Evolutionary conservation across 305 asterid genomes (phyloP), one percentile per base, ranked within the genome.

Genomic region (Coffea humblotiana): DNA sequence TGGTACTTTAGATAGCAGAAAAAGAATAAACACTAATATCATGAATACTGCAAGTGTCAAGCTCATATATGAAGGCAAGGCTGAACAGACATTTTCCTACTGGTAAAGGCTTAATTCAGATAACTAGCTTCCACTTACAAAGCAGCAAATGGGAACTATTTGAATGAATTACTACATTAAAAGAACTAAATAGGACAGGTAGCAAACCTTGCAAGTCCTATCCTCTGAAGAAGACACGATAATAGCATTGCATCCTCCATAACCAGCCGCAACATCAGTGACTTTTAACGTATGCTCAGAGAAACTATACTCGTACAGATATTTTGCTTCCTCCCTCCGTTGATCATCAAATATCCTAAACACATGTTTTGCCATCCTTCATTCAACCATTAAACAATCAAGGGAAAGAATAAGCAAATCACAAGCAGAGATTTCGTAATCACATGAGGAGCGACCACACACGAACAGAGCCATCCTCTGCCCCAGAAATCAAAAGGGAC

Each of bases 361-460:
- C 61, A 64, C 51, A 25, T 65, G 67, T 48, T 49, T 19, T 72
- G 45, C 37, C 7, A 73, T 77, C 47, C 23, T 49, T 58, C 14
- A 35, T 32, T 49, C 27, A 77, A 66, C 52, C 78, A 67, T 72
- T 18, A 80, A 79, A 21, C 23, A 74, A 82, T 16, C 52, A 73
- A 13, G 68, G 18, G 56, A 32, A 83, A 49, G 60, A 29, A 16
- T 25, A 71, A 73, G 40, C 16, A 63, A 71, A 48, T 32, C 61
- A 72, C 14, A 27, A 56, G 74, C n/a, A 75, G 4, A 35, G 10
- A 16, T 16, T 29, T 35, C 63, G 37, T 75, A 79, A 86, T 78
- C 91, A 94, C 99, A 88, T 84, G 86, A 94, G 88, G 78, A 92
- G 92, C 9, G 99, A 92, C 99, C 98, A 96, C 83, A 96, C 97